Base-by-base conservation (phyloP, 169 alveolate species). In the Theileria annulata region DNA sequence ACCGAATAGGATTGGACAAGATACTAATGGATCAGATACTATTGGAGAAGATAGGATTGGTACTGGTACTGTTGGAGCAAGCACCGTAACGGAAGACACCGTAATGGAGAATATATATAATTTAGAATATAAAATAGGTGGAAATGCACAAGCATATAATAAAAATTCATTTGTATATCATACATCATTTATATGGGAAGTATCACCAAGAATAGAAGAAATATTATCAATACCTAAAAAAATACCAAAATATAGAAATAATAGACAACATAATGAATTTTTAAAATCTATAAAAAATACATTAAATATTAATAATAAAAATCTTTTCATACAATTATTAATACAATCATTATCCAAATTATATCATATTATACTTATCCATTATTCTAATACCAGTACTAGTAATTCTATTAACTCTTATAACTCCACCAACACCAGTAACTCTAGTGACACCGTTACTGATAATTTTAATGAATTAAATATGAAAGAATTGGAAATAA, bases 51-150 rank as follows among this genome's bases (percentile, higher is more conserved):
- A n/a, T n/a, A n/a, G n/a, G n/a, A n/a, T n/a, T n/a, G n/a, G n/a
- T n/a, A n/a, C n/a, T n/a, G n/a, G n/a, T n/a, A n/a, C n/a, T n/a
- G n/a, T n/a, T n/a, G n/a, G n/a, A n/a, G n/a, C n/a, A n/a, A n/a
- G n/a, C n/a, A n/a, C n/a, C n/a, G n/a, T n/a, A n/a, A n/a, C n/a
- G n/a, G n/a, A n/a, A n/a, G n/a, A n/a, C n/a, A n/a, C n/a, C n/a
- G n/a, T n/a, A n/a, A n/a, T n/a, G n/a, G n/a, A n/a, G n/a, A n/a
- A n/a, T n/a, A n/a, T n/a, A n/a, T n/a, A n/a, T n/a, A n/a, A n/a
- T n/a, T n/a, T n/a, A n/a, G n/a, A n/a, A n/a, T 78, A 67, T 75
- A 90, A 90, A 62, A 90, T 90, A 15, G 94, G 91, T 12, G 94
- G 94, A 3, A 90, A 90, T 79, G 90, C 94, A 9, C 92, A 87